Conservation (phyloP, 2,329 filamentous ascomycete species). For the Fusarium redolens region DNA sequence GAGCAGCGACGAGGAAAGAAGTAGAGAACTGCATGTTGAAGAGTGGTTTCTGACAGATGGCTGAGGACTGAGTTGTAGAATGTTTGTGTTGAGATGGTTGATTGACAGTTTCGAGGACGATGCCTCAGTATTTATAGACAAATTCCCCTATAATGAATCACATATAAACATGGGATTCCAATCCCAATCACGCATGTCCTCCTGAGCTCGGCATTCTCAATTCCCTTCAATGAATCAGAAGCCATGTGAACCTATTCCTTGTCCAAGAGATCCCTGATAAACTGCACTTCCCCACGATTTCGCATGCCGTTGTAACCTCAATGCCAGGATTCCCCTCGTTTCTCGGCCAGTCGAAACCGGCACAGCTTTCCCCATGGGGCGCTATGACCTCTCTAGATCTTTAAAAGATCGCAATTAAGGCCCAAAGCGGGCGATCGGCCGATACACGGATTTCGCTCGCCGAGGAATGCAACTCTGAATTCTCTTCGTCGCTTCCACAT, state of each 20-base stretch:
- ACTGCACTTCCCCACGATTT: background rate
- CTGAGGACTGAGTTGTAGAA: background rate
- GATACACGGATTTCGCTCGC: constrained; percentile 1
- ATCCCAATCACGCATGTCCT: background rate
- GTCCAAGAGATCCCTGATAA: background rate
- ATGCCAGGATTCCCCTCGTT: background rate
- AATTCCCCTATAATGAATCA: background rate
- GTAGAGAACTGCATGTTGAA: constrained; percentile 26
- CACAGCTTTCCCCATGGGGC: constrained; percentile 21
- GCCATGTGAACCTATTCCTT: background rate
- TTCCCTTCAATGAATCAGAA: background rate
- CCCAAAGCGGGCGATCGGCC: constrained; percentile 21
- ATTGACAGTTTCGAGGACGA: background rate
- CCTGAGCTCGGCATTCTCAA: background rate
- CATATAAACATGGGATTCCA: background rate
- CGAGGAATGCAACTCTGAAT: constrained; percentile 21
- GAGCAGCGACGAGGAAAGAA: constrained; percentile 17
- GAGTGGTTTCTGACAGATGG: background rate
- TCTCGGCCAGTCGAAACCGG: constrained; percentile 2
- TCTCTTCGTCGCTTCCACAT: background rate
- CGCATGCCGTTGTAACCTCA: background rate
- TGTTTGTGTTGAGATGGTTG: background rate
- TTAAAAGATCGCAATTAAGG: background rate
- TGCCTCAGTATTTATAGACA: background rate
- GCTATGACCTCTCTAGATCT: constrained; percentile 19